Conservation (phyloP, 345 rosid genomes). For the Geranium brycei region DNA sequence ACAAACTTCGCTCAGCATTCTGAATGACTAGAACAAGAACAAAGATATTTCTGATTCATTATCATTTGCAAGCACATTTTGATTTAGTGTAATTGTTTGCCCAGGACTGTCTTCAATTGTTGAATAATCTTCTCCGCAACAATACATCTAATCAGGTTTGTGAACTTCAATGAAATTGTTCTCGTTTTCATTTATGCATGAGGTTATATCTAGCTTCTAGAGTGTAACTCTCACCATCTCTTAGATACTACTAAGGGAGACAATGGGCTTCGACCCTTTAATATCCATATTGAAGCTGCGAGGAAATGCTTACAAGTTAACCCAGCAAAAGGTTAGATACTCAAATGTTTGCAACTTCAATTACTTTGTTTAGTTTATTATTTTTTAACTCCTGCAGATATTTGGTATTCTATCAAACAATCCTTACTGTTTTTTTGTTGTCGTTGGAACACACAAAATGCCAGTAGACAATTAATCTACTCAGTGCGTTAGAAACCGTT, state of each 20-base stretch:
- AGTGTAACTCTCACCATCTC: neutral
- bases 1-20: neutral
- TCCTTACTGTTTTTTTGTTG: slow-evolving; percentile 30
- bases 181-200: neutral
- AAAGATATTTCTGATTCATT: neutral
- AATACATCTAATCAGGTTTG: slow-evolving; percentile 83
- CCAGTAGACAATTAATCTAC: slow-evolving; percentile 95
- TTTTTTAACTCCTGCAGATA: slow-evolving; percentile 1
- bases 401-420: slow-evolving; percentile 7
- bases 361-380: slow-evolving; percentile 1
- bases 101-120: slow-evolving; percentile 86
- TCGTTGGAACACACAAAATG: slow-evolving; percentile 35
- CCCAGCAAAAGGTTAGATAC: slow-evolving; percentile 92
- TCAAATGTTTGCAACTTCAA: slow-evolving; percentile 13
- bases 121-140: slow-evolving; percentile 80
- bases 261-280: slow-evolving; percentile 77
- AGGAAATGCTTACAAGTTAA: slow-evolving; percentile 68
- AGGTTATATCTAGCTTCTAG: neutral
- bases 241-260: slow-evolving; percentile 82
- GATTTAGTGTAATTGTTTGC: slow-evolving; percentile 8
- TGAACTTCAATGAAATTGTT: slow-evolving; percentile 8
- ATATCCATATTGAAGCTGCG: slow-evolving; percentile 65
- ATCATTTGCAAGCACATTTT: slow-evolving; percentile 5
- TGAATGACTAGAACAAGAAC: neutral
- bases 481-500: slow-evolving; percentile 72